Base-by-base conservation (phyloP, 768 basidiomycete species). In the Amanita exitialis region DNA sequence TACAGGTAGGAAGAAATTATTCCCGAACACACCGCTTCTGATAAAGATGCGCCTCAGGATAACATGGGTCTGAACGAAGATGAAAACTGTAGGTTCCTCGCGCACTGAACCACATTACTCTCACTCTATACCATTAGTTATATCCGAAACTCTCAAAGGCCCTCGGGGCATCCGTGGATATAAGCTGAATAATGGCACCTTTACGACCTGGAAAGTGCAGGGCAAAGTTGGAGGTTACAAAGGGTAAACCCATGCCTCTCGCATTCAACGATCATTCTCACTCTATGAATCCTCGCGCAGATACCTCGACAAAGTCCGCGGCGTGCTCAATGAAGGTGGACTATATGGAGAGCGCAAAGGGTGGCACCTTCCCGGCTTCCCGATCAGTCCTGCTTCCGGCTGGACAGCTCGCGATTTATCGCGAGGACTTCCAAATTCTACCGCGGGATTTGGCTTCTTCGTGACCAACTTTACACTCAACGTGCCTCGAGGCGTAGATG, bases 91-190 rank as follows among this genome's bases (percentile, higher is more conserved):
- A 49, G 54, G 71, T 57, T 28, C 15, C 9, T n/a, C 6, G 25
- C 32, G 35, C n/a, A 23, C 37, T 36, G n/a, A 23, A 25, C 3
- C 13, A 2, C 13, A 41, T 15, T 10, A 21, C 37, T 15, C n/a
- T 12, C 36, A 25, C 20, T 23, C 39, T 4, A 3, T 21, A 35
- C 23, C 12, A 28, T 37, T 16, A 74, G 74, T 58, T 20, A 67
- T 62, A 38, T 64, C 78, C 5, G 70, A 86, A 53, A 65, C 72
- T 23, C 75, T 81, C 9, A 89, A 85, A 61, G 80, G 83, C 9
- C 84, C 88, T 23, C 80, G 89, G 16, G 90, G 89, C 2, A 73
- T 92, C 32, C 77, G 86, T 7, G 87, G 88, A 8, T 90, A 88
- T 68, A 61, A 73, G 58, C 73, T 91, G n/a, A 72, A 79, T 50